Evolutionary conservation across 345 rosid genomes (phyloP), one percentile per base, ranked within the genome.

Genomic region (Anacardium occidentale): DNA sequence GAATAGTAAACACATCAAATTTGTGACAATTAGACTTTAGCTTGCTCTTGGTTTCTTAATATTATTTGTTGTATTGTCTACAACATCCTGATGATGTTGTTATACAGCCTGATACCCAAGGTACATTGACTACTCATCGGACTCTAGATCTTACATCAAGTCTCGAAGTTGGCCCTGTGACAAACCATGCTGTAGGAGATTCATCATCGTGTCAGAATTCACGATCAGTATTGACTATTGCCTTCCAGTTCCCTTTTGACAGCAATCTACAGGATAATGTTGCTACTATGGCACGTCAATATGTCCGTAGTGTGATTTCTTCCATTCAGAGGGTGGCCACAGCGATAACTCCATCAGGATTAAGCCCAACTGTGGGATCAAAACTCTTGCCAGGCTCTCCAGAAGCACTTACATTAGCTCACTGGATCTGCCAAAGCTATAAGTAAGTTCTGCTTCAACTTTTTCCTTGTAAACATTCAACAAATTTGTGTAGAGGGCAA

Each of bases 211-310:
- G 78, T 70, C 85, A 82, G 5, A 79, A 76, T 63, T 57, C 86
- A 8, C 89, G 98, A 66, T 96, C 97, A 0, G 92, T 96, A 62
- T 84, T 96, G 79, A 93, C 98, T 4, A 93, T 96, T n/a, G 99
- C 99, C 47, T 93, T 96, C 78, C 99, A 96, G 77, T 93, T 96
- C 84, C 98, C 98, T 11, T 93, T 90, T 57, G 98, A 93, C 69
- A 83, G 82, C 85, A 89, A 82, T 78, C 83, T 91, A 64, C 98
- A 91, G 74, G 99, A 96, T 0, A 96, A 87, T 80, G 99, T 96
- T 68, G 97, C 95, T 1, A 81, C 86, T 74, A 93, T 96, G 99
- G 99, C 98, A 25, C 86, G 92, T 5, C 98, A 96, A 74, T 96
- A 96, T 48, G 85, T 96, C 7, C 85, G 97, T 1, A 96, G 93